phyloP scores from a whole-genome alignment of 2,329 filamentous ascomycete genomes.

The Fusarium piperis region DNA sequence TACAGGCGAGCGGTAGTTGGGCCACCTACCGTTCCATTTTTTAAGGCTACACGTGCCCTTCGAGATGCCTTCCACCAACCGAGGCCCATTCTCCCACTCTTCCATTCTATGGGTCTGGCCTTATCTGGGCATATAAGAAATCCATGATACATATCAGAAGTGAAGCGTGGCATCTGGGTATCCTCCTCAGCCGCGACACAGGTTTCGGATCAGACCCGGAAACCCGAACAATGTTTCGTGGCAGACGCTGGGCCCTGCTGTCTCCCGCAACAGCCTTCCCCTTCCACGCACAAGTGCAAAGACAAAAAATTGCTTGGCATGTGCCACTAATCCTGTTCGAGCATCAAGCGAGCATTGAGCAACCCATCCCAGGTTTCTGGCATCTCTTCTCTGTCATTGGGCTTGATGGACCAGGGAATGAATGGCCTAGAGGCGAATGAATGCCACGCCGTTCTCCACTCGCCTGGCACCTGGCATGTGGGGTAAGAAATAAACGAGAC shows the following conservation, averaged over 20 bases:
- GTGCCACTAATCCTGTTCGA: constrained; percentile 25
- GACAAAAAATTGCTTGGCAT: constrained; percentile 26
- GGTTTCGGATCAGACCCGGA: background rate
- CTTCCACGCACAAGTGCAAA: constrained; percentile 13
- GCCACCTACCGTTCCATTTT: background rate
- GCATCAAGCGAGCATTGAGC: constrained; percentile 2
- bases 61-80: background rate
- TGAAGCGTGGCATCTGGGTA: background rate
- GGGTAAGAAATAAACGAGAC: background rate
- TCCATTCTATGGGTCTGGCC: background rate
- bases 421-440: background rate
- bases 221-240: constrained; percentile 7
- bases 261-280: constrained; percentile 7
- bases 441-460: background rate
- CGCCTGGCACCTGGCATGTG: constrained; percentile 11
- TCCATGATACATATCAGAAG: background rate
- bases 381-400: constrained; percentile 19
- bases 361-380: constrained; percentile 22
- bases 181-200: background rate
- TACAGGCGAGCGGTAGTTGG: background rate
- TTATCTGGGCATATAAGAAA: background rate
- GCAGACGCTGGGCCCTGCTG: background rate
- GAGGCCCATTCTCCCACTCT: background rate
- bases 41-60: background rate
- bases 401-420: background rate